Percentiles rank a stretch among this genome's conserved stretches.
Conservation (phyloP, 768 basidiomycete genomes). For the Cubamyces lactineus region DNA sequence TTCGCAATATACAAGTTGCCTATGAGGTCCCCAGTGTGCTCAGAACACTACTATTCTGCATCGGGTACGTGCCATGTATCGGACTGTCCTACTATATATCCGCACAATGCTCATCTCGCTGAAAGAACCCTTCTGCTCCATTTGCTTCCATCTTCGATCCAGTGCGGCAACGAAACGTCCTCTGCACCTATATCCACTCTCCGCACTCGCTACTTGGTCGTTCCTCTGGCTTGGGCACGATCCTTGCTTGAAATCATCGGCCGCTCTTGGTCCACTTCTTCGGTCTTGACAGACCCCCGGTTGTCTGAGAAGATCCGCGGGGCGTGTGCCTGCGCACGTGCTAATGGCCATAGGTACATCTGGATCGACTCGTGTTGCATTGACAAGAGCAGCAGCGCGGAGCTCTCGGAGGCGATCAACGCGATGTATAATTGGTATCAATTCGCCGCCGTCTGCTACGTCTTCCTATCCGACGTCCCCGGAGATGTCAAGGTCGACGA, state of each 20-base stretch:
- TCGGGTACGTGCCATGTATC: not conserved
- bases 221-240: no score
- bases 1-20: not conserved
- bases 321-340: constrained; percentile 12
- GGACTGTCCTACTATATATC: not conserved
- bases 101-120: no score
- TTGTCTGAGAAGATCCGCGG: constrained; percentile 7
- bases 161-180: no score
- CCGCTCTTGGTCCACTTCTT: not conserved
- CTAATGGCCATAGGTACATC: constrained; percentile 14
- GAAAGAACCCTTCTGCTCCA: no score
- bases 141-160: no score
- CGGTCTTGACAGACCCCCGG: not conserved
- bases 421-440: constrained; percentile 23
- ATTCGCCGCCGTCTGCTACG: constrained; percentile 19
- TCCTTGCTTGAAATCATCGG: no score
- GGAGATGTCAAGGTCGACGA: constrained; percentile 11
- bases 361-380: constrained; percentile 26
- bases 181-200: no score
- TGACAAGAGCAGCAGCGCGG: constrained; percentile 24
- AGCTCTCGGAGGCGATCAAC: constrained; percentile 25
- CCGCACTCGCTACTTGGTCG: no score
- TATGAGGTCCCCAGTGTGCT: not conserved
- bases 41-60: not conserved
- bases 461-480: constrained; percentile 15